Evolutionary conservation across 2,329 filamentous ascomycete genomes (phyloP).

Genomic region (Colletotrichum coccodes): DNA sequence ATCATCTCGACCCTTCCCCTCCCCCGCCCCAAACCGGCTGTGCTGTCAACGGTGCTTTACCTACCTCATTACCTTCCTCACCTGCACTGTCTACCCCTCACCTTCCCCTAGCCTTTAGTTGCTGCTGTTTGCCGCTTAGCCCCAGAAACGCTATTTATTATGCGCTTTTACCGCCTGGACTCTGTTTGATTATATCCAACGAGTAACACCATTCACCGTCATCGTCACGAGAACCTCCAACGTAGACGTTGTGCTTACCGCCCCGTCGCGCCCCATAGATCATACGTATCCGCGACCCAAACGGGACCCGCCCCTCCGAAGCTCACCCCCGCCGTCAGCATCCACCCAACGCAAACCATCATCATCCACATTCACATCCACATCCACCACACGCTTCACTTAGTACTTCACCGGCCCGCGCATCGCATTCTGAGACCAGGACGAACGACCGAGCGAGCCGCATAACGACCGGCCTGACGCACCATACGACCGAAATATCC

Average conservation of each 20-base stretch:
- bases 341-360: neutral
- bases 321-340: neutral
- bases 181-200: conserved; percentile 4
- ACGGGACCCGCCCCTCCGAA: neutral
- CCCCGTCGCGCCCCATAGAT: neutral
- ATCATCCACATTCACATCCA: neutral
- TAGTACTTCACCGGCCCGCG: neutral
- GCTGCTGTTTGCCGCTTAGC: conserved; percentile 8
- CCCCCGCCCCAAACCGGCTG: conserved; percentile 8
- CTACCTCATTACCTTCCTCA: neutral
- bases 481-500: neutral
- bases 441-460: neutral
- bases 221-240: neutral
- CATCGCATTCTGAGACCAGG: neutral
- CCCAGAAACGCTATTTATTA: conserved; percentile 27
- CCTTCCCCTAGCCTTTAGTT: neutral
- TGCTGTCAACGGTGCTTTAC: neutral
- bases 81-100: neutral
- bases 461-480: neutral
- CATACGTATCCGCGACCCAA: neutral
- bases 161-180: conserved; percentile 26
- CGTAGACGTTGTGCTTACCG: neutral
- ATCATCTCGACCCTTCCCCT: neutral
- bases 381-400: neutral
- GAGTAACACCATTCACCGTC: neutral